Percentiles rank a stretch among this genome's conserved stretches.
These are phyloP conservation scores for Tuber calosporum DNA, from an alignment of 495 filamentous ascomycete species.

Conservation along the genomic window DNA sequence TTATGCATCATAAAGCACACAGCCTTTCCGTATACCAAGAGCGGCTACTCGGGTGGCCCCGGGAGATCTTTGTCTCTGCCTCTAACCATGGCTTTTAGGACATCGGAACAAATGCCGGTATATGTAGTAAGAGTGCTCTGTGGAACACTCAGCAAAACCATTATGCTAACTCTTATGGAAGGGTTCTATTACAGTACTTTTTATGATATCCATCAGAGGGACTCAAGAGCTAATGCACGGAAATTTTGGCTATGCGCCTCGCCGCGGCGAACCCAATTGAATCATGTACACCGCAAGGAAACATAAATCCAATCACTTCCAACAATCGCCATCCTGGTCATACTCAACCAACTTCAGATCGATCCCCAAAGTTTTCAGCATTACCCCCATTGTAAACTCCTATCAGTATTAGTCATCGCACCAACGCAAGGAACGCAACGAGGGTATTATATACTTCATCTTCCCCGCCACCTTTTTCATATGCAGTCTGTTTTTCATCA, in stretches of 20 bases:
- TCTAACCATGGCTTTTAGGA: background rate
- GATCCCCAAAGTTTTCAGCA: constrained; percentile 40
- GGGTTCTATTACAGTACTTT: background rate
- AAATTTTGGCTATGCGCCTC: background rate
- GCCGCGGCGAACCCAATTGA: background rate
- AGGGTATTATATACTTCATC: constrained; percentile 21
- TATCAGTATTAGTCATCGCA: constrained; percentile 5
- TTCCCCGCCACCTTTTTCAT: constrained; percentile 20
- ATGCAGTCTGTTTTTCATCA: constrained; percentile 30
- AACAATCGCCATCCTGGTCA: constrained; percentile 30
- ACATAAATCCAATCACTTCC: constrained; percentile 13
- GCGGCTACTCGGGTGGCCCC: background rate
- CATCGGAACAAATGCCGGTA: background rate
- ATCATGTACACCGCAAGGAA: background rate
- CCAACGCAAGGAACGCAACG: background rate
- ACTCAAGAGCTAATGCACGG: background rate
- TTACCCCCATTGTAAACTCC: constrained; percentile 40
- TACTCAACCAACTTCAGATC: constrained; percentile 31
- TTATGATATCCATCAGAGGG: background rate
- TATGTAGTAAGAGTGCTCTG: background rate
- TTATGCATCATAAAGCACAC: background rate
- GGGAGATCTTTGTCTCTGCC: background rate
- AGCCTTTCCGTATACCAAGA: background rate
- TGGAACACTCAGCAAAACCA: background rate
- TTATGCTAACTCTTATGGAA: background rate